Percentiles rank a stretch among this genome's conserved stretches.
Evolutionary conservation across 2,329 filamentous ascomycete genomes (phyloP).

Genomic region (Aspergillus texensis): DNA sequence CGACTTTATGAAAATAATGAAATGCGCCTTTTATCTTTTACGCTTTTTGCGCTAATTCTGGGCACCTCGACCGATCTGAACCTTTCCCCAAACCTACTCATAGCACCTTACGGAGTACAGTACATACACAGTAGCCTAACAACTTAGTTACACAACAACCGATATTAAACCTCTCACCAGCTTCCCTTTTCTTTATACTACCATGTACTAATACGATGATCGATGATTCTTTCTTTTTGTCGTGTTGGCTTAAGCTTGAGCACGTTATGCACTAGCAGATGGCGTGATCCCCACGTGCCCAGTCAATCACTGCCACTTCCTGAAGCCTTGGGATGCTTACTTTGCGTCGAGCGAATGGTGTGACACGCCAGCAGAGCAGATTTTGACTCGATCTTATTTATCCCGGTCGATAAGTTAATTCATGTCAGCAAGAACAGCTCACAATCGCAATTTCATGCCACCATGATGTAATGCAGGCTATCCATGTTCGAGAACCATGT

Average conservation of each 20-base stretch:
- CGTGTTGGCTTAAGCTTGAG: conserved; percentile 11
- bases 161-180: neutral
- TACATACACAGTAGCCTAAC: neutral
- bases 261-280: conserved; percentile 18
- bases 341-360: neutral
- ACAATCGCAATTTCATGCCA: neutral
- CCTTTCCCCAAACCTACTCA: neutral
- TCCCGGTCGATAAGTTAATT: no score
- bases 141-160: neutral
- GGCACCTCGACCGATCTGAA: neutral
- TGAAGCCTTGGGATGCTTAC: neutral
- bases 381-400: neutral
- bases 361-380: neutral
- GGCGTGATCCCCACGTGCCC: conserved; percentile 13
- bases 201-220: neutral
- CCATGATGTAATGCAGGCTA: neutral
- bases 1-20: neutral
- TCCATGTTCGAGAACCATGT: neutral
- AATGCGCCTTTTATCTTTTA: neutral
- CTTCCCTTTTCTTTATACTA: neutral
- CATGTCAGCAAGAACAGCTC: neutral
- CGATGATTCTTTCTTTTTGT: neutral
- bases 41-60: neutral
- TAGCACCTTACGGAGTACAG: neutral
- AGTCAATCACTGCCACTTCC: neutral